These are phyloP conservation scores for Larix sibirica DNA, from an alignment of 83 land plant genomes.

Conservation along the genomic window DNA sequence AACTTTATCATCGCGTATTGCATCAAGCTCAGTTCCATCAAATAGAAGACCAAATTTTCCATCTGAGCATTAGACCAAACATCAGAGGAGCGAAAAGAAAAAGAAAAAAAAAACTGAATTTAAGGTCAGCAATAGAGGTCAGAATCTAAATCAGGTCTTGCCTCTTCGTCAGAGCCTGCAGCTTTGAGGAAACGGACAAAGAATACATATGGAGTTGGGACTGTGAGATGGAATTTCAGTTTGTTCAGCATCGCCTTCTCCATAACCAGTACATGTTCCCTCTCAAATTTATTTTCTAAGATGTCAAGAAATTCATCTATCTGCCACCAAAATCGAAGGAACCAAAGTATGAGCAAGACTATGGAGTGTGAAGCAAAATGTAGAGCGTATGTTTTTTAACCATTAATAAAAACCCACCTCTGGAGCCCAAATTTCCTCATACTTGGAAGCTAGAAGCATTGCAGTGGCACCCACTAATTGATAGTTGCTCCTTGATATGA, in stretches of 20 bases:
- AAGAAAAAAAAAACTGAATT: neutral
- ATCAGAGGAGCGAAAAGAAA: neutral
- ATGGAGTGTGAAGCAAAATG: neutral
- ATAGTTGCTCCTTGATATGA: neutral
- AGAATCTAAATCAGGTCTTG: neutral
- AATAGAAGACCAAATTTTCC: conserved; percentile 65
- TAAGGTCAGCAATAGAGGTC: neutral
- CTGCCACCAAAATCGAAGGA: conserved; percentile 16
- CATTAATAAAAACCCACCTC: conserved; percentile 34
- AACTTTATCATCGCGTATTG: conserved; percentile 47
- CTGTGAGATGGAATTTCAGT: conserved; percentile 60
- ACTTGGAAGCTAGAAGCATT: conserved; percentile 61
- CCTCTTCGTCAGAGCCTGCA: conserved; percentile 46
- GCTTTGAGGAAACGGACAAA: conserved; percentile 68
- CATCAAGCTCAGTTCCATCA: conserved; percentile 62
- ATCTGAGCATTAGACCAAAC: conserved; percentile 33
- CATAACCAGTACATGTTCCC: conserved; percentile 55
- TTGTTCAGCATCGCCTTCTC: conserved; percentile 66
- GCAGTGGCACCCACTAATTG: conserved; percentile 60
- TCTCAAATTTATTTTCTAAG: conserved; percentile 31
- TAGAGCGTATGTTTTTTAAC: neutral
- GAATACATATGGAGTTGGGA: conserved; percentile 86
- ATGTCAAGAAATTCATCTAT: conserved; percentile 46
- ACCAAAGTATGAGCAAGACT: neutral
- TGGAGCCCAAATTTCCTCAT: conserved; percentile 96